Evolutionary conservation across 345 rosid genomes (phyloP).

Genomic region (Physaria fendleri): DNA sequence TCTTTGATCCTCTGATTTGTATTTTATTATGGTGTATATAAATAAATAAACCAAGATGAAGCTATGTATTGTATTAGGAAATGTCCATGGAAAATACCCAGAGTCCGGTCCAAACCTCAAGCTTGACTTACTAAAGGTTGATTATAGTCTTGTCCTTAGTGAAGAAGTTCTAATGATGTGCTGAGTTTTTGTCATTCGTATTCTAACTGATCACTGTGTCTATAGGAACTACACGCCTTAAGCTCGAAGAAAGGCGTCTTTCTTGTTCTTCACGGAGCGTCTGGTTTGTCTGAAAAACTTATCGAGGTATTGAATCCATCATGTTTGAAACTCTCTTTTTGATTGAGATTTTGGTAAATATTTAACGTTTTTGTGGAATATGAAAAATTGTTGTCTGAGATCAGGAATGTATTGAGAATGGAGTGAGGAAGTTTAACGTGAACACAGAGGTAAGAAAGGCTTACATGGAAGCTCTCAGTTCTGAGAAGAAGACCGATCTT

Average conservation of each 20-base stretch:
- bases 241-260: slow-evolving; percentile 70
- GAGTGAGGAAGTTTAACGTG: slow-evolving; percentile 86
- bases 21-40: too few relatives aligned
- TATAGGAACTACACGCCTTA: slow-evolving; percentile 56
- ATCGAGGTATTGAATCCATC: slow-evolving; percentile 49
- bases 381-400: neutral
- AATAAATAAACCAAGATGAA: too few relatives aligned
- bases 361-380: neutral
- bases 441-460: slow-evolving; percentile 88
- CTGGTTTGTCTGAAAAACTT: slow-evolving; percentile 67
- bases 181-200: neutral
- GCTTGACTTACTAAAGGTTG: slow-evolving; percentile 80
- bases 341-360: neutral
- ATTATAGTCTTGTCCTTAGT: neutral
- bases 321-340: neutral
- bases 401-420: slow-evolving; percentile 67
- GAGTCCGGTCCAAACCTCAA: slow-evolving; percentile 79
- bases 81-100: slow-evolving; percentile 94
- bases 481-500: slow-evolving; percentile 48
- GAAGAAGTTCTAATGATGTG: neutral
- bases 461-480: slow-evolving; percentile 58
- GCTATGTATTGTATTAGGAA: too few relatives aligned
- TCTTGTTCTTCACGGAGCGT: slow-evolving; percentile 95
- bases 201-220: slow-evolving; percentile 11
- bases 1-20: too few relatives aligned